phyloP scores from a whole-genome alignment of 768 basidiomycete genomes.

The Thelephora ganbajun region DNA sequence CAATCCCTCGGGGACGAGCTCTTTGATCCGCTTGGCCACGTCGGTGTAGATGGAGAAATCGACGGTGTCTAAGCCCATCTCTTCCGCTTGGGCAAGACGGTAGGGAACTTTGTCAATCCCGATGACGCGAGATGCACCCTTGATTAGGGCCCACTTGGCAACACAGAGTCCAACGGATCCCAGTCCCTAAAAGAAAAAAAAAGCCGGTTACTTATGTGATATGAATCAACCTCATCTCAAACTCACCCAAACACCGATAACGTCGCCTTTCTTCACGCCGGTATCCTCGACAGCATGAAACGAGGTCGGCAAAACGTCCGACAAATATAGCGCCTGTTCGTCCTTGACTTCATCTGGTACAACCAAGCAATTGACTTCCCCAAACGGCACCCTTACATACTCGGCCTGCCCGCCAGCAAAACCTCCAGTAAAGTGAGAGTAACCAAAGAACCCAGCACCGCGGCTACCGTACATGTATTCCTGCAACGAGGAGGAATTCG shows the following conservation, averaged over 20 bases:
- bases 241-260: constrained; percentile 58
- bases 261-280: constrained; percentile 56
- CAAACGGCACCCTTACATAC: constrained; percentile 59
- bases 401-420: constrained; percentile 69
- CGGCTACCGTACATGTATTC: constrained; percentile 51
- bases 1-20: constrained; percentile 49
- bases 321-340: constrained; percentile 44
- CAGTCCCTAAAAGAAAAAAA: constrained; percentile 27
- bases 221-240: neutral
- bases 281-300: constrained; percentile 68
- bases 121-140: constrained; percentile 59
- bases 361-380: constrained; percentile 56
- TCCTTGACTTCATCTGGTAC: constrained; percentile 53
- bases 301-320: constrained; percentile 53
- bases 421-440: constrained; percentile 60
- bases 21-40: constrained; percentile 39
- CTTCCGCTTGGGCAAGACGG: constrained; percentile 31
- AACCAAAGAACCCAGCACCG: constrained; percentile 61
- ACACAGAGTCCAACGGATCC: constrained; percentile 55
- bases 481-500: constrained; percentile 46
- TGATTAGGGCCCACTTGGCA: constrained; percentile 46
- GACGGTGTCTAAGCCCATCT: constrained; percentile 36
- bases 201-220: neutral
- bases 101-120: constrained; percentile 50
- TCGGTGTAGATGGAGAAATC: constrained; percentile 39